Percentiles rank a stretch among this genome's conserved stretches.
Evolutionary conservation across 2,329 filamentous ascomycete genomes (phyloP).

Genomic region (Helotiales sp.): DNA sequence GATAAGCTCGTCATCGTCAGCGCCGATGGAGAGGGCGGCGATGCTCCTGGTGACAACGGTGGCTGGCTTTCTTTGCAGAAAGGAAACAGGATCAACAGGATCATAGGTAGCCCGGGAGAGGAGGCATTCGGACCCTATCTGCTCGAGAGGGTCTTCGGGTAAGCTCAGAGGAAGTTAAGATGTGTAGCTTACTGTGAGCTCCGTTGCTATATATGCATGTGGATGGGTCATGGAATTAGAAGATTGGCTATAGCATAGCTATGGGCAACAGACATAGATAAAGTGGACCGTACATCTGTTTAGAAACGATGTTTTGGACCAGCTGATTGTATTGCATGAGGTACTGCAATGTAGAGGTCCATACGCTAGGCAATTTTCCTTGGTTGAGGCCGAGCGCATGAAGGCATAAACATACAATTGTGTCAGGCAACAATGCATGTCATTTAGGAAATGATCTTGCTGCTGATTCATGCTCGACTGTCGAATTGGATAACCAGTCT

Average conservation of each 20-base stretch:
- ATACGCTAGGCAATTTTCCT: too few relatives aligned
- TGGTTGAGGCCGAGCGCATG: too few relatives aligned
- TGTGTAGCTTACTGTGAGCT: background rate
- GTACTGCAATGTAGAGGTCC: too few relatives aligned
- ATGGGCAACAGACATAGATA: too few relatives aligned
- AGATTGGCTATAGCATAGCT: background rate
- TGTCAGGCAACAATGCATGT: too few relatives aligned
- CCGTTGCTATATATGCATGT: background rate
- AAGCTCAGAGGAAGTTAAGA: background rate
- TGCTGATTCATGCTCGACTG: too few relatives aligned
- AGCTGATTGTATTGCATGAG: too few relatives aligned
- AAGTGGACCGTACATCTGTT: too few relatives aligned
- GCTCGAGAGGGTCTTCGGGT: slow-evolving; percentile 55
- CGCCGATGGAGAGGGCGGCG: slow-evolving; percentile 47
- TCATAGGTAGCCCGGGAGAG: slow-evolving; percentile 68
- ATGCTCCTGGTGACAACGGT: slow-evolving; percentile 68
- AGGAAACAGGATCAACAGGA: slow-evolving; percentile 79
- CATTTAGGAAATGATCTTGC: too few relatives aligned
- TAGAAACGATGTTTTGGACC: too few relatives aligned
- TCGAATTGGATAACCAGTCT: slow-evolving; percentile 10
- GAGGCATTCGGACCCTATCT: slow-evolving; percentile 65
- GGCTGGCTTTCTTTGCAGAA: slow-evolving; percentile 73
- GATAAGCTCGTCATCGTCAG: slow-evolving; percentile 40
- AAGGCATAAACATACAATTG: too few relatives aligned
- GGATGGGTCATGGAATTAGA: background rate